Evolutionary conservation across 208 protist genomes (phyloP).

Genomic region (Trypanosoma melophagium): DNA sequence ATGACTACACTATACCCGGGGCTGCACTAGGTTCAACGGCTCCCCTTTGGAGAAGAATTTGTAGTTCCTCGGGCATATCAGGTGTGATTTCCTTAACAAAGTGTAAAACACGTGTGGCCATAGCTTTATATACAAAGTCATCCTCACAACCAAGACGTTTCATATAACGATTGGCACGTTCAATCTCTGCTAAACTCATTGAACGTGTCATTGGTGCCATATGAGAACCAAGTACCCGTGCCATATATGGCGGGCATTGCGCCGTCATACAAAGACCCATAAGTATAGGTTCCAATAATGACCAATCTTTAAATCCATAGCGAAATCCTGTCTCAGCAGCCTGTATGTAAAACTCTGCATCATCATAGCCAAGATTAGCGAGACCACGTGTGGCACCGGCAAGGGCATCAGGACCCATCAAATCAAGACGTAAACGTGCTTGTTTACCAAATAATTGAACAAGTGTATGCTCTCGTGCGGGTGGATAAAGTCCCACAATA

Average conservation of each 20-base stretch:
- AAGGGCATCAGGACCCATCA: slow-evolving; percentile 59
- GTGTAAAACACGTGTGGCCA: slow-evolving; percentile 72
- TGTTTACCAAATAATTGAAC: slow-evolving; percentile 73
- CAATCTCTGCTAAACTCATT: slow-evolving; percentile 73
- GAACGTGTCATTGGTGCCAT: slow-evolving; percentile 66
- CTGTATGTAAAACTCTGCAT: slow-evolving; percentile 69
- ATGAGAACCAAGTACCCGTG: slow-evolving; percentile 66
- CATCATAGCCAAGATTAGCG: slow-evolving; percentile 71
- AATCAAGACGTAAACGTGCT: slow-evolving; percentile 64
- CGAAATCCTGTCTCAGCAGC: slow-evolving; percentile 69
- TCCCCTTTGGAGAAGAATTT: slow-evolving; percentile 73
- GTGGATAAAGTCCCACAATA: slow-evolving; percentile 66
- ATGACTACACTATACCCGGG: slow-evolving; percentile 12
- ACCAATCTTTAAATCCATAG: slow-evolving; percentile 80
- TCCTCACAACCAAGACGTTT: slow-evolving; percentile 73
- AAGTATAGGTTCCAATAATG: slow-evolving; percentile 68
- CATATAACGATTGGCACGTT: slow-evolving; percentile 86
- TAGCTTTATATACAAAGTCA: slow-evolving; percentile 75
- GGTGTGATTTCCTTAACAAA: slow-evolving; percentile 91
- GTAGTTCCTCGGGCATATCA: slow-evolving; percentile 84
- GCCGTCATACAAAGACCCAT: slow-evolving; percentile 60
- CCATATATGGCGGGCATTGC: slow-evolving; percentile 39
- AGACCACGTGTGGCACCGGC: slow-evolving; percentile 56
- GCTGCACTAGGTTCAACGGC: slow-evolving; percentile 40
- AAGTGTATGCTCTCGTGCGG: slow-evolving; percentile 59